Percentiles rank a stretch among this genome's conserved stretches.
Evolutionary conservation across 805 yeast species (phyloP).

Genomic region (Yarrowia osloensis): DNA sequence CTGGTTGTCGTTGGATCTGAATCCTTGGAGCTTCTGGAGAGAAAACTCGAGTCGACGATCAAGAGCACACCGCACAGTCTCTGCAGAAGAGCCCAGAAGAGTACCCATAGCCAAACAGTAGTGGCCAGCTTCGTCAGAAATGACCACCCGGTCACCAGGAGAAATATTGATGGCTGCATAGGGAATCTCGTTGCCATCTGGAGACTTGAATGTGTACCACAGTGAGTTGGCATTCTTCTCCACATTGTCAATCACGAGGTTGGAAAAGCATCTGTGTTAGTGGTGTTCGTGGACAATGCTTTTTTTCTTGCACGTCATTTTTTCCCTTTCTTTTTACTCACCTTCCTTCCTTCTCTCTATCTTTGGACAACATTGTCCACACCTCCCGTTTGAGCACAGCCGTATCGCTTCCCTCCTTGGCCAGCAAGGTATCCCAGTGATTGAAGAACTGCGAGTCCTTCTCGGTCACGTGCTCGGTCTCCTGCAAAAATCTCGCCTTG

Average conservation of each 20-base stretch:
- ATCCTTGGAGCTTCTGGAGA: constrained; percentile 47
- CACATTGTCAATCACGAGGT: constrained; percentile 27
- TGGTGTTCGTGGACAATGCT: constrained; percentile 42
- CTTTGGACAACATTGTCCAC: constrained; percentile 62
- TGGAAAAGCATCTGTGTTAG: constrained; percentile 47
- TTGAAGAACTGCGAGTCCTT: constrained; percentile 58
- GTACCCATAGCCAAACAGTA: constrained; percentile 69
- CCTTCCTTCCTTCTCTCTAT: constrained; percentile 66
- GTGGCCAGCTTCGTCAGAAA: constrained; percentile 81
- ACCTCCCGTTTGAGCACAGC: constrained; percentile 58
- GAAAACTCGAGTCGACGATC: constrained; percentile 55
- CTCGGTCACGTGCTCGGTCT: constrained; percentile 53
- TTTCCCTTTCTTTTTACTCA: constrained; percentile 43
- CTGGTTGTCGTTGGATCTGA: constrained; percentile 51
- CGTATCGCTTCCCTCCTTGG: constrained; percentile 68
- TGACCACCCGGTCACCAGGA: constrained; percentile 62
- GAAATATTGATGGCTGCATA: constrained; percentile 35
- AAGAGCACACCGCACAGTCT: constrained; percentile 52
- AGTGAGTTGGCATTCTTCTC: constrained; percentile 9
- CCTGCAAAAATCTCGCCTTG: constrained; percentile 21
- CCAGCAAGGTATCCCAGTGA: constrained; percentile 72
- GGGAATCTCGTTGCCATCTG: constrained; percentile 16
- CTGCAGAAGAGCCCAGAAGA: constrained; percentile 50
- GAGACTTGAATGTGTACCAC: constrained; percentile 9
- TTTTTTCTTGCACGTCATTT: no score